A percentile compares a stretch with the other conserved stretches of the same genome.
Evolutionary conservation across 1,284 basidiomycete species (phyloP).

Genomic region (Apiotrichum gamsii): DNA sequence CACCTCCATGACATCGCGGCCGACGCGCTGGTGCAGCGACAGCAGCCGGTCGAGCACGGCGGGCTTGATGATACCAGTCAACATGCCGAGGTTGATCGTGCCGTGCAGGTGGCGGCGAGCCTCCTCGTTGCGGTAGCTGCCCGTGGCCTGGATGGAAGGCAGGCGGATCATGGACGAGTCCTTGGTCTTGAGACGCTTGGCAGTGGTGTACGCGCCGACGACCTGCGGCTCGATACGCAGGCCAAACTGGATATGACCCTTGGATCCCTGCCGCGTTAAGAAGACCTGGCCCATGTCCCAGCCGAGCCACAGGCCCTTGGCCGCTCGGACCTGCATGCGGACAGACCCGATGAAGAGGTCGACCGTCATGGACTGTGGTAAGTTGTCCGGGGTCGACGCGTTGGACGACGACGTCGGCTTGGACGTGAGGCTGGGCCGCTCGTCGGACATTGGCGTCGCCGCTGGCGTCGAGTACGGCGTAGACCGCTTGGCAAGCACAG

Average conservation of each 20-base stretch:
- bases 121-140: conserved; percentile 7
- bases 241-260: conserved; percentile 25
- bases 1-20: conserved; percentile 29
- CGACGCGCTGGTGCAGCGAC: conserved; percentile 38
- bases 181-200: conserved; percentile 21
- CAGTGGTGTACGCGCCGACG: conserved; percentile 33
- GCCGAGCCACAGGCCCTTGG: conserved; percentile 36
- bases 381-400: background rate
- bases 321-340: conserved; percentile 29
- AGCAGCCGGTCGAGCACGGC: conserved; percentile 41
- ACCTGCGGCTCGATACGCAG: conserved; percentile 31
- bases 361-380: conserved; percentile 10
- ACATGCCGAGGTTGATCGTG: conserved; percentile 36
- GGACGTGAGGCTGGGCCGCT: too few relatives aligned
- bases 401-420: background rate
- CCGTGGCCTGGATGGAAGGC: conserved; percentile 20
- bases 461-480: too few relatives aligned
- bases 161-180: conserved; percentile 29
- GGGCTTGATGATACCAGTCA: conserved; percentile 43
- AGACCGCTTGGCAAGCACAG: background rate
- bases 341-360: conserved; percentile 26
- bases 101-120: conserved; percentile 18
- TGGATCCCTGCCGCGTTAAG: conserved; percentile 15
- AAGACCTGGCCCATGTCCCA: conserved; percentile 41
- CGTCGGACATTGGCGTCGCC: too few relatives aligned